Evolutionary conservation across 2,329 filamentous ascomycete species (phyloP).

Genomic region (Arthrobotrys entomopaga): DNA sequence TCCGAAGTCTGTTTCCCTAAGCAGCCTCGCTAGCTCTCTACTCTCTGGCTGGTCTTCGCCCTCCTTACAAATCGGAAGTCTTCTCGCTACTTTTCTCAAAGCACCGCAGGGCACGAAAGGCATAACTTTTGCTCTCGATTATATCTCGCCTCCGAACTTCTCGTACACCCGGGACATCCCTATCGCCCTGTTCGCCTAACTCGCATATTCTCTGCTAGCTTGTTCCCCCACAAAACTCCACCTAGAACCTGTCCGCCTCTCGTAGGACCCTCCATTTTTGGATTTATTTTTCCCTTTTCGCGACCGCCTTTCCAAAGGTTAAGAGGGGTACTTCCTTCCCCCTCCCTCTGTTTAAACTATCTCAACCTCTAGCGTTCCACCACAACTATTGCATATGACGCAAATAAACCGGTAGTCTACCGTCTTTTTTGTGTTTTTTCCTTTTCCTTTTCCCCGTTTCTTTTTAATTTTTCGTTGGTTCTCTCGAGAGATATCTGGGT

Average conservation of each 20-base stretch:
- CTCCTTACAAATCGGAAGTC: neutral
- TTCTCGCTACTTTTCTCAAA: constrained; percentile 8
- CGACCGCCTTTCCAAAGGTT: constrained; percentile 17
- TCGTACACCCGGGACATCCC: constrained; percentile 9
- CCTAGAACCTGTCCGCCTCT: constrained; percentile 37
- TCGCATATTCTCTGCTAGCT: constrained; percentile 31
- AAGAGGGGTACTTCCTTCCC: neutral
- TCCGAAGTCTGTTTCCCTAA: neutral
- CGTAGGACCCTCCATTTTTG: constrained; percentile 10
- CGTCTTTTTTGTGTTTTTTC: constrained; percentile 19
- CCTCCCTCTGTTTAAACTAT: constrained; percentile 15
- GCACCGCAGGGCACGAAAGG: neutral
- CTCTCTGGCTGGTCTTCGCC: neutral
- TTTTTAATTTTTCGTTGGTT: constrained; percentile 23
- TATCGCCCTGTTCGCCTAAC: constrained; percentile 29
- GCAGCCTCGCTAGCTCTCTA: neutral
- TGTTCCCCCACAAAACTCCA: constrained; percentile 32
- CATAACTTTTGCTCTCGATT: too few relatives aligned
- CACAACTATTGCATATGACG: constrained; percentile 47
- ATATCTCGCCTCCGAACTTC: constrained; percentile 19
- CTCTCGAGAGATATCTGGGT: neutral
- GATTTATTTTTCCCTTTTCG: constrained; percentile 19
- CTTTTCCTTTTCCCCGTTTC: constrained; percentile 22
- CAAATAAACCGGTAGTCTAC: constrained; percentile 43
- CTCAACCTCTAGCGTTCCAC: neutral